phyloP scores from a whole-genome alignment of 2,329 filamentous ascomycete genomes.

The Daldinia sp. region DNA sequence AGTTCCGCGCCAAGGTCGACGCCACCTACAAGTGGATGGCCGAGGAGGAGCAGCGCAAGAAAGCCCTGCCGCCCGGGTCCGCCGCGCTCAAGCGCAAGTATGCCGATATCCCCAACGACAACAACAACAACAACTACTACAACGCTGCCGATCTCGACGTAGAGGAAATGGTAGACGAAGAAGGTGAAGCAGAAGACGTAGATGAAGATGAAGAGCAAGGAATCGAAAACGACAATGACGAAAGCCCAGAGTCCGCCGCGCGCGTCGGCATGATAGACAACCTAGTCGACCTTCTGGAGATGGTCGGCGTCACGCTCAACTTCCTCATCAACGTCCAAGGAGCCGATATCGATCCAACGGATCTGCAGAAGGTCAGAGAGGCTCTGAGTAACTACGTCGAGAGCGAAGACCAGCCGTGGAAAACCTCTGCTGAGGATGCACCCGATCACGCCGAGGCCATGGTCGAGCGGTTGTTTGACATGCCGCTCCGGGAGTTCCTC shows the following conservation, averaged over 20 bases:
- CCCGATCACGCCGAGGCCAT: background rate
- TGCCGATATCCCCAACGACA: background rate
- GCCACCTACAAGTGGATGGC: background rate
- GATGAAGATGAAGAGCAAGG: constrained; percentile 1
- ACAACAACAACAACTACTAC: background rate
- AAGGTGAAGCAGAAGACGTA: background rate
- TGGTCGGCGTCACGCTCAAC: background rate
- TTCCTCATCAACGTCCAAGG: background rate
- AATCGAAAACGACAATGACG: background rate
- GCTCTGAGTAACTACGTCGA: background rate
- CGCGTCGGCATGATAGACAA: background rate
- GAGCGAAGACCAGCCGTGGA: background rate
- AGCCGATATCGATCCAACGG: constrained; percentile 4
- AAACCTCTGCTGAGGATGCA: constrained; percentile 2
- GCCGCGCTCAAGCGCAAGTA: background rate
- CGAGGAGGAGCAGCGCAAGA: background rate
- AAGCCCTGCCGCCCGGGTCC: background rate
- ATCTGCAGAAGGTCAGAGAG: background rate
- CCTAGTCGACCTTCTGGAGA: background rate
- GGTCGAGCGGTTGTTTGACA: constrained; percentile 1
- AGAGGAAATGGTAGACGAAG: background rate
- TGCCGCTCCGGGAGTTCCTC: constrained; percentile 10
- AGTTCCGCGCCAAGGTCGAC: background rate
- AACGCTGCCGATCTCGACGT: background rate
- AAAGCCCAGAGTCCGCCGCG: background rate